Evolutionary conservation across 805 yeast genomes (phyloP), one percentile per base, ranked within the genome.

Genomic region (Candida hungchunana): DNA sequence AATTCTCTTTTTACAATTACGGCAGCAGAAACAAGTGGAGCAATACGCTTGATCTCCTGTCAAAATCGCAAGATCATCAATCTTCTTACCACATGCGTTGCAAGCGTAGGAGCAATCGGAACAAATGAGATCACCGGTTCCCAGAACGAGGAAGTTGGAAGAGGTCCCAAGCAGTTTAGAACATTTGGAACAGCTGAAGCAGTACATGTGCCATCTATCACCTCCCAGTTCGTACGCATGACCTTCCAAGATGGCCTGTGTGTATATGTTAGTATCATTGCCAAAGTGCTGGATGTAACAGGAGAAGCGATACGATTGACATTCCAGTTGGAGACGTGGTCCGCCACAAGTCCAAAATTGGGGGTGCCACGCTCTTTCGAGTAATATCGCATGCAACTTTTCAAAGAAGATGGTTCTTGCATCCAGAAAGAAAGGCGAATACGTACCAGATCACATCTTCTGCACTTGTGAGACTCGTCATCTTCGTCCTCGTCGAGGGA

Each of bases 31-130:
- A 60, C 98, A 90, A 32, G 71, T 69, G 7, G 94, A 77, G 59
- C 97, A 93, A 59, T 86, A 93, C 3, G 97, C 96, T 56, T 85
- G 90, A 50, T 93, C 94, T 18, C 96, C 96, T 1, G 97, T 88
- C 22, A 90, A 67, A 20, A 93, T 89, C 11, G 98, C 97, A 66
- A 87, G 69, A 58, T 90, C 96, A 48, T 84, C 90, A 44, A 90
- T 93, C 57, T 86, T 84, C 54, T 81, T 82, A 32, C 77, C 75
- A 67, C 98, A 90, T 40, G 79, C 77, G 48, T 77, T 77, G 60
- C 98, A 90, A 29, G 81, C 75, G 57, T 90, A 94, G n/a, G 95
- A 84, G 59, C 98, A 90, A 39, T 82, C 82, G 27, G 86, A 77
- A 59, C 98, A 90, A 11, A 90, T 86, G 39, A 93, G 65, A 32